A percentile compares a stretch with the other conserved stretches of the same genome.
phyloP scores from a whole-genome alignment of 345 rosid genomes.

The Bruguiera parviflora region DNA sequence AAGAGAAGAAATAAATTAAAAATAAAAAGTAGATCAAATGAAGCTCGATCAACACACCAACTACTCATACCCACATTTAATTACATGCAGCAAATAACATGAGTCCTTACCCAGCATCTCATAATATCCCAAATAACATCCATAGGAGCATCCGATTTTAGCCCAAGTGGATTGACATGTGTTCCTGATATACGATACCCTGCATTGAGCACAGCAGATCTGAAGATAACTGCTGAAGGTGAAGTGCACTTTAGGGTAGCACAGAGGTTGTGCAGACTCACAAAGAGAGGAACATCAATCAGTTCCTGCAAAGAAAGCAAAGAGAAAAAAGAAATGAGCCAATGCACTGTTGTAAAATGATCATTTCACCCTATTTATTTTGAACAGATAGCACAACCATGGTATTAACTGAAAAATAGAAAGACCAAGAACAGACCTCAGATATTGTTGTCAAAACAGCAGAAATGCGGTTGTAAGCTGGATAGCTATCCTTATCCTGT shows the following conservation, averaged over 20 bases:
- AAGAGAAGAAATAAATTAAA: background rate
- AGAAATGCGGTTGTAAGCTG: constrained; percentile 85
- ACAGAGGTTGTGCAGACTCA: constrained; percentile 93
- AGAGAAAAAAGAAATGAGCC: background rate
- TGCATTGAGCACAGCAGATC: constrained; percentile 93
- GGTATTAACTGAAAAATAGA: background rate
- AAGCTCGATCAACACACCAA: background rate
- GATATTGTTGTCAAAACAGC: constrained; percentile 86
- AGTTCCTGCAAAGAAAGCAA: constrained; percentile 58
- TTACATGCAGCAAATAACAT: background rate
- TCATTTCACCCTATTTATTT: too few relatives aligned
- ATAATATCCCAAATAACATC: constrained; percentile 96
- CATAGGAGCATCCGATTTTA: constrained; percentile 99
- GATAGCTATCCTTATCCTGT: constrained; percentile 75
- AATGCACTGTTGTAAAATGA: too few relatives aligned
- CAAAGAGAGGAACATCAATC: constrained; percentile 87
- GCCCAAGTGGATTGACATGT: constrained; percentile 85
- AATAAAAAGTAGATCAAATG: background rate
- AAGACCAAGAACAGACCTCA: constrained; percentile 47
- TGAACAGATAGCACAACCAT: too few relatives aligned
- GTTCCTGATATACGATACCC: constrained; percentile 91
- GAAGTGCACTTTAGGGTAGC: constrained; percentile 93
- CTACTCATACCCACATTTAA: background rate
- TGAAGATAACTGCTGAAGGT: constrained; percentile 88
- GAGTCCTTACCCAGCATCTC: constrained; percentile 92